Conservation (phyloP, 2,329 filamentous ascomycete genomes). For the Fusarium sp. region DNA sequence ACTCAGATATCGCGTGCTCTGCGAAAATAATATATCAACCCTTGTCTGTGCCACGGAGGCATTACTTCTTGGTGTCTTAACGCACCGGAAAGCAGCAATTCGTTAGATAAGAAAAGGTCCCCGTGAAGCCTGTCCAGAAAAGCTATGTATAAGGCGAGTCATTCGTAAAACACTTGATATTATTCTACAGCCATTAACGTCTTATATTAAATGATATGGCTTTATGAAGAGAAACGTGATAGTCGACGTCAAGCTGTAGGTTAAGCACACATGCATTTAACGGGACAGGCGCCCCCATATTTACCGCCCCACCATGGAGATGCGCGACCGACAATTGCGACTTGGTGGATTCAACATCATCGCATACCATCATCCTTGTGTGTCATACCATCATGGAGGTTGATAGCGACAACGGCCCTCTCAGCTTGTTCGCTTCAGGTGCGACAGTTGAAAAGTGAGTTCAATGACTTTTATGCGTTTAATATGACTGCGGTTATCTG, state of each 20-base stretch:
- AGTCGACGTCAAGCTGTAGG: not conserved
- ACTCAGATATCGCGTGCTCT: not conserved
- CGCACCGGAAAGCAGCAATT: not conserved
- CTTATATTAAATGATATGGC: too few species aligned
- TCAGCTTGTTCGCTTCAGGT: slow-evolving; percentile 64
- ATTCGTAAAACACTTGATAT: not conserved
- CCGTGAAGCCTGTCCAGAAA: too few species aligned
- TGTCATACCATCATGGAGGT: slow-evolving; percentile 63
- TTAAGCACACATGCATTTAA: slow-evolving; percentile 45
- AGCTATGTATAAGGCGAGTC: not conserved
- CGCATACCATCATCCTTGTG: slow-evolving; percentile 24
- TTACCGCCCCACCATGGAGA: slow-evolving; percentile 48
- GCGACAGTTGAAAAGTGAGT: slow-evolving; percentile 68
- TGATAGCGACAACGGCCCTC: slow-evolving; percentile 64
- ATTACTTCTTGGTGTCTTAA: not conserved
- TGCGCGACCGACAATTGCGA: slow-evolving; percentile 25
- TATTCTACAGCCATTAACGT: not conserved
- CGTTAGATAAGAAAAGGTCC: not conserved
- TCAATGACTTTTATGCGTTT: slow-evolving; percentile 7
- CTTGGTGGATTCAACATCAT: slow-evolving; percentile 25
- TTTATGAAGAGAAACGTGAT: not conserved
- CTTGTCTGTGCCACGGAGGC: too few species aligned
- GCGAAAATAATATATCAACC: not conserved
- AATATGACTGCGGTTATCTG: slow-evolving; percentile 37
- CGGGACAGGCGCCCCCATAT: slow-evolving; percentile 44